Evolutionary conservation across 1,139 yeast species (phyloP).

Genomic region (Pichia sp.): DNA sequence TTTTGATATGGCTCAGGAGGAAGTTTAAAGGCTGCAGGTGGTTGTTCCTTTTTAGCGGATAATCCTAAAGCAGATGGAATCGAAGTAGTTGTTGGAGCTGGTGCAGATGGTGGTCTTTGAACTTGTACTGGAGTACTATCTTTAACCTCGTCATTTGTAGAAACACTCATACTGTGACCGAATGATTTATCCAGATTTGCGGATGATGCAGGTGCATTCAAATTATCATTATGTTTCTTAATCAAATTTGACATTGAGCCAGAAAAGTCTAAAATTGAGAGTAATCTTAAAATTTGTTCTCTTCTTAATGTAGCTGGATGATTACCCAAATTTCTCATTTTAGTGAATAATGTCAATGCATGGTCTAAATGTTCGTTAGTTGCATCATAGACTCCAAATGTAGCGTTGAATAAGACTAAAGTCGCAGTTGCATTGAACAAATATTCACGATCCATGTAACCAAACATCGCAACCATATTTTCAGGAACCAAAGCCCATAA

Average conservation of each 20-base stretch:
- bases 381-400: slow-evolving; percentile 81
- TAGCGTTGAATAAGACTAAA: slow-evolving; percentile 68
- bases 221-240: slow-evolving; percentile 55
- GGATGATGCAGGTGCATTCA: slow-evolving; percentile 29
- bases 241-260: slow-evolving; percentile 60
- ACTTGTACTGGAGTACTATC: no score
- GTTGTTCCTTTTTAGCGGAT: no score
- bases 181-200: slow-evolving; percentile 16
- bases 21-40: no score
- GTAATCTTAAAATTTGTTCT: slow-evolving; percentile 66
- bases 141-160: neutral
- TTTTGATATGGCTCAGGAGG: no score
- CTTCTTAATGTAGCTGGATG: slow-evolving; percentile 76
- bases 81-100: no score
- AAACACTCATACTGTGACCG: slow-evolving; percentile 13
- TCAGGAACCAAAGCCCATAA: slow-evolving; percentile 72
- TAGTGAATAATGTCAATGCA: slow-evolving; percentile 66
- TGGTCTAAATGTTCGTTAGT: slow-evolving; percentile 72
- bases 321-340: slow-evolving; percentile 74
- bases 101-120: no score
- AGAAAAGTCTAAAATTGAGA: slow-evolving; percentile 65
- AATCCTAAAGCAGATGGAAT: no score
- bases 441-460: slow-evolving; percentile 89
- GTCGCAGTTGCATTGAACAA: slow-evolving; percentile 81
- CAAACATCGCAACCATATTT: slow-evolving; percentile 79